Evolutionary conservation across 352 stramenopile genomes (phyloP), one percentile per base, ranked within the genome.

Genomic region (Phytophthora aleatoria): DNA sequence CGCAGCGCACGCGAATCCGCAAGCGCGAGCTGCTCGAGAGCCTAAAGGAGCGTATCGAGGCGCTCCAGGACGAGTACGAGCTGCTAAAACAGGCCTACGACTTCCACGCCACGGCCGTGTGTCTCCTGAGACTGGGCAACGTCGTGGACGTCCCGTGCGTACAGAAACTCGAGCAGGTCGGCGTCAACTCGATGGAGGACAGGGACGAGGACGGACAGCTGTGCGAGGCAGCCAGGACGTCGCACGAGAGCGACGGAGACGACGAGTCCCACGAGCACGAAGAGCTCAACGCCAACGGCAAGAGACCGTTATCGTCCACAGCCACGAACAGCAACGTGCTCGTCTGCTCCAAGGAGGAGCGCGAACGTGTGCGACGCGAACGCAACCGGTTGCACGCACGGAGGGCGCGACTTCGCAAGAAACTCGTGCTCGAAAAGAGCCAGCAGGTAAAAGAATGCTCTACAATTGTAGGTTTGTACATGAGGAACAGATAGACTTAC

Each of bases 11-110:
- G 55, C 71, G 84, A 5, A 89, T 89, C 57, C 84, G 84, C 42
- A 92, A 92, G 62, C 79, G 84, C 38, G 81, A 92, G 74, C 54
- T 91, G 53, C 69, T 92, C 2, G 81, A 91, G 71, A 87, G 75
- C 48, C 71, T 92, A 15, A 92, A 89, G 51, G 82, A 89, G 53
- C 81, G 80, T 42, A 91, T 92, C 35, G 62, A 77, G 28, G 70
- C 71, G 42, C 64, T 92, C 26, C 71, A 91, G 59, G 69, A 73
- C 33, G 84, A 92, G 62, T 77, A 84, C 57, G 71, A 69, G 49
- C 69, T 88, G 39, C 59, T 92, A n/a, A 86, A 81, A 58, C 81
- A 92, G 61, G 77, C 80, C 27, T 92, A 86, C 61, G 84, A 92
- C 58, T 88, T 89, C 61, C 81, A 92, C 64, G 76, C 79, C 33